phyloP scores from a whole-genome alignment of 306 rosid genomes.

The Cicer yamashitae region DNA sequence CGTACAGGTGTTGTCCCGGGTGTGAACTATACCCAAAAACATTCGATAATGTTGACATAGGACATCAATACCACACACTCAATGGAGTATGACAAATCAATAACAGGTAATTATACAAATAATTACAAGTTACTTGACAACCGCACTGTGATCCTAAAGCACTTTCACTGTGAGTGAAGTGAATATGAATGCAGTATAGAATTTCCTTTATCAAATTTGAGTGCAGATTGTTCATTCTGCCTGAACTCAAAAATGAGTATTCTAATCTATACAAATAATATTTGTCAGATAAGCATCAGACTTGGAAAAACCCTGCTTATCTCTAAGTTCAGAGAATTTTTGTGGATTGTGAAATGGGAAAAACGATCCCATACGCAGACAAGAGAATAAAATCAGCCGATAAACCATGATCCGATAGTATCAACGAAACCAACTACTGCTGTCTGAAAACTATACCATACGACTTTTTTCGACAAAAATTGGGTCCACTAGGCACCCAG shows the following conservation, averaged over 20 bases:
- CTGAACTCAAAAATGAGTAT: slow-evolving; percentile 34
- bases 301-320: slow-evolving; percentile 54
- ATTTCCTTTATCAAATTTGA: slow-evolving; percentile 31
- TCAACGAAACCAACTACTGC: slow-evolving; percentile 33
- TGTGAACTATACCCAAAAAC: not conserved
- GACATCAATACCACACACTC: not conserved
- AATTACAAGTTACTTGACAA: slow-evolving; percentile 7
- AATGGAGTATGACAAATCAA: not conserved
- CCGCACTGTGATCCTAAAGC: slow-evolving; percentile 14
- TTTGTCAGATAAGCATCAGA: slow-evolving; percentile 64
- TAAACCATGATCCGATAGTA: slow-evolving; percentile 35
- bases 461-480: slow-evolving; percentile 29
- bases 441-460: slow-evolving; percentile 37
- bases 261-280: slow-evolving; percentile 64
- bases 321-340: slow-evolving; percentile 46
- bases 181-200: slow-evolving; percentile 41
- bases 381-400: slow-evolving; percentile 36
- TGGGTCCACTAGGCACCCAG: slow-evolving; percentile 17
- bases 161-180: not conserved
- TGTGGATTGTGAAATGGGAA: slow-evolving; percentile 40
- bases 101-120: not conserved
- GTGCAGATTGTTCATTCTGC: slow-evolving; percentile 27
- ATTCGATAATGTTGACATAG: not conserved
- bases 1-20: not conserved
- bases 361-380: slow-evolving; percentile 27